Evolutionary conservation across 2,329 filamentous ascomycete species (phyloP).

Genomic region (Tricladium varicosporioides): DNA sequence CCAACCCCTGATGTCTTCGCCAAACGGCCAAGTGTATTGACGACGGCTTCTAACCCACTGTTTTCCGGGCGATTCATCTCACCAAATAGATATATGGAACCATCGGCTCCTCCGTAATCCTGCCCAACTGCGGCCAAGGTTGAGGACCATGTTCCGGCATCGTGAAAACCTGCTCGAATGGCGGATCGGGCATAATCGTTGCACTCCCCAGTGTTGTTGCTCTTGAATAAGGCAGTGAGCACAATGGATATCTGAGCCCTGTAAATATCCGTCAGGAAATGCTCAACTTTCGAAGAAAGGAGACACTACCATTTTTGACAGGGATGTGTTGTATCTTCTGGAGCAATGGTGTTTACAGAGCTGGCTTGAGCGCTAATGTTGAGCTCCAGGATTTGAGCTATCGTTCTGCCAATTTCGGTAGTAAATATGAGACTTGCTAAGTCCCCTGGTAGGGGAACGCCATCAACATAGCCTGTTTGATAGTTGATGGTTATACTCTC

Average conservation of each 20-base stretch:
- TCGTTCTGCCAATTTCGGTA: not conserved
- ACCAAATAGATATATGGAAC: slow-evolving; percentile 40
- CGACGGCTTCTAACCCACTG: slow-evolving; percentile 43
- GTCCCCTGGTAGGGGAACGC: slow-evolving; percentile 1
- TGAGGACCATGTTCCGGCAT: slow-evolving; percentile 43
- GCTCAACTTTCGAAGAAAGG: not conserved
- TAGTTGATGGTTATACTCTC: not conserved
- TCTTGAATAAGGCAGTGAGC: slow-evolving; percentile 1
- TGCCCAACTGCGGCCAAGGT: slow-evolving; percentile 16
- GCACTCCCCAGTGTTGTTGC: slow-evolving; percentile 32
- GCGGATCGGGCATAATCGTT: slow-evolving; percentile 41
- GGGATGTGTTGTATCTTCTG: not conserved
- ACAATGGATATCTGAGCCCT: not conserved
- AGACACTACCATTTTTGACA: slow-evolving; percentile 2
- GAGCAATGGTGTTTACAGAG: not conserved
- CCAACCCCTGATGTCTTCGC: slow-evolving; percentile 39
- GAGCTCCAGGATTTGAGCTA: slow-evolving; percentile 1
- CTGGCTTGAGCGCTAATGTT: slow-evolving; percentile 1
- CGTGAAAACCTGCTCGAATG: slow-evolving; percentile 47
- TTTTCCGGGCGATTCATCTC: slow-evolving; percentile 42
- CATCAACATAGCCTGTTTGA: not conserved
- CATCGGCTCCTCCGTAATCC: slow-evolving; percentile 44
- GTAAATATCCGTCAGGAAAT: not conserved
- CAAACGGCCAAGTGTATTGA: slow-evolving; percentile 34
- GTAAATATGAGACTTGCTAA: not conserved